Conservation (phyloP, 2,329 filamentous ascomycete species). For the Botrytis byssoidea region DNA sequence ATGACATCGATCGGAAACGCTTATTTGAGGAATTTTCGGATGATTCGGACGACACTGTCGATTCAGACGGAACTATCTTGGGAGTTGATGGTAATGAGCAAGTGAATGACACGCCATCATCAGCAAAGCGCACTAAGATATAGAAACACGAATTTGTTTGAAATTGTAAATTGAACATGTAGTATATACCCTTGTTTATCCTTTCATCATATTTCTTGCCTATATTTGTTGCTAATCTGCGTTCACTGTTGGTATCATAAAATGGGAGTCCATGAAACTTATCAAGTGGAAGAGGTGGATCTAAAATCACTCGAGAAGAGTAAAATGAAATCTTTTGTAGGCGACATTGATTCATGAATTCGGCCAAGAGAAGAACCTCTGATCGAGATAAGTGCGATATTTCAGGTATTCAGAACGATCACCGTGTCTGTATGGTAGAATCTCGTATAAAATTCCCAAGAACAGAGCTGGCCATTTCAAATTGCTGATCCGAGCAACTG, state of each 20-base stretch:
- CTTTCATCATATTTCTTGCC: not conserved
- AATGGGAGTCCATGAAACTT: not conserved
- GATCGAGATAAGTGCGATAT: not conserved
- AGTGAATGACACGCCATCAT: not conserved
- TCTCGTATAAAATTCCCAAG: not conserved
- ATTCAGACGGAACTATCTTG: not conserved
- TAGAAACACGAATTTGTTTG: not conserved
- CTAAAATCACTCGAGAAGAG: not conserved
- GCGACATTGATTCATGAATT: not conserved
- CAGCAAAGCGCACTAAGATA: not conserved
- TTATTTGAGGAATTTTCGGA: constrained; percentile 2
- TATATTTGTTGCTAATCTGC: not conserved
- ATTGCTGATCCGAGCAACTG: not conserved
- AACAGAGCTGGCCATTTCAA: not conserved
- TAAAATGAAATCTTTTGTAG: not conserved
- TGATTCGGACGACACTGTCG: constrained; percentile 11
- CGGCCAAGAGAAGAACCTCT: not conserved
- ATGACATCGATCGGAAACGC: not conserved
- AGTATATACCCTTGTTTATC: not conserved
- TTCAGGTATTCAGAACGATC: not conserved
- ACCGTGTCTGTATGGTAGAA: not conserved
- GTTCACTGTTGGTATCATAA: too few species aligned
- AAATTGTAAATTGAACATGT: fast-evolving
- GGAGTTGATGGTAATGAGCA: not conserved
- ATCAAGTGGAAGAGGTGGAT: not conserved